Evolutionary conservation across 495 filamentous ascomycete species (phyloP).

Genomic region (Halenospora varia): DNA sequence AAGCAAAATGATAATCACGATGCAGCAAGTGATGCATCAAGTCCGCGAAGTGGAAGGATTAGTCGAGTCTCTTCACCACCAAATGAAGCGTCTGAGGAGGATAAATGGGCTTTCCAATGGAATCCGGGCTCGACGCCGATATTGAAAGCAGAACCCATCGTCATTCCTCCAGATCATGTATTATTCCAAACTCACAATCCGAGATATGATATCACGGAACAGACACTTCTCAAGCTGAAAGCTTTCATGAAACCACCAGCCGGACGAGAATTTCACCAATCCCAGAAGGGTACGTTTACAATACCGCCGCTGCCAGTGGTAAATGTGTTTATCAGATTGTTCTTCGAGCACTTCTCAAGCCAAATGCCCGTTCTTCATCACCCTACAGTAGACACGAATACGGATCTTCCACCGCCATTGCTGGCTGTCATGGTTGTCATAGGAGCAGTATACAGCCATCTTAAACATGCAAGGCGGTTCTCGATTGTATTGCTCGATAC

Average conservation of each 20-base stretch:
- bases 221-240: conserved; percentile 2
- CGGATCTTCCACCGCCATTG: conserved; percentile 13
- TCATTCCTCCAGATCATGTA: conserved; percentile 4
- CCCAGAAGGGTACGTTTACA: conserved; percentile 8
- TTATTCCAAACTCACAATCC: conserved; percentile 7
- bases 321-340: conserved; percentile 16
- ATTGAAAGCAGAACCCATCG: conserved; percentile 7
- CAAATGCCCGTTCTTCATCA: conserved; percentile 19
- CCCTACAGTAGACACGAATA: conserved; percentile 12
- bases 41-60: background rate
- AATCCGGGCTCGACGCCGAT: conserved; percentile 13
- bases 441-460: conserved; percentile 11
- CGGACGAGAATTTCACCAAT: conserved; percentile 12
- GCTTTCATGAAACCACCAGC: conserved; percentile 9
- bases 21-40: background rate
- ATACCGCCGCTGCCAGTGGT: conserved; percentile 7
- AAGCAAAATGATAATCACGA: background rate
- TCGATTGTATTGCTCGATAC: conserved; percentile 12
- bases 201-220: conserved; percentile 11
- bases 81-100: conserved; percentile 18
- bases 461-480: conserved; percentile 12
- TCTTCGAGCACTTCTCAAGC: conserved; percentile 14
- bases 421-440: conserved; percentile 14
- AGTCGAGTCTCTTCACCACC: conserved; percentile 14
- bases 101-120: conserved; percentile 19